Evolutionary conservation across 768 basidiomycete species (phyloP).

Genomic region (Sarcomyxa edulis): DNA sequence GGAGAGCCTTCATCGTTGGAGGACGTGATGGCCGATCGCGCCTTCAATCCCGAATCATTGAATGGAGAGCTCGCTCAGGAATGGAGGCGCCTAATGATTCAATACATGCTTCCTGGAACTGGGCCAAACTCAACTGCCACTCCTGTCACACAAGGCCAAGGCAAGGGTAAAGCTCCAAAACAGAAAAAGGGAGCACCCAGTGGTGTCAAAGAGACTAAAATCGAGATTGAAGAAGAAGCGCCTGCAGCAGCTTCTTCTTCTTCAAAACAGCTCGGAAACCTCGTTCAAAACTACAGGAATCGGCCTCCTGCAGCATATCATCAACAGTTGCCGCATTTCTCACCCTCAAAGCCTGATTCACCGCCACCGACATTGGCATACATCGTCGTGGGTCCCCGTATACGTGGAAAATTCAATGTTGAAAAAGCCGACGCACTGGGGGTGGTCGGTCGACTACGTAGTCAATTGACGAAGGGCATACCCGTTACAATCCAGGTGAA

Average conservation of each 20-base stretch:
- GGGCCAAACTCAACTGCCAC: constrained; percentile 14
- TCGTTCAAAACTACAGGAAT: too few species aligned
- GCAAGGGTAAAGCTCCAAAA: constrained; percentile 9
- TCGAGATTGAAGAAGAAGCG: too few species aligned
- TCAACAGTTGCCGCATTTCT: constrained; percentile 31
- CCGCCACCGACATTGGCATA: constrained; percentile 37
- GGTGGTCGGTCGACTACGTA: constrained; percentile 57
- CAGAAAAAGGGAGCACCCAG: constrained; percentile 7
- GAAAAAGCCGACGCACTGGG: constrained; percentile 59
- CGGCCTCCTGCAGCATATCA: constrained; percentile 26
- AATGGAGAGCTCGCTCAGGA: constrained; percentile 41
- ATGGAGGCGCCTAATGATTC: constrained; percentile 48
- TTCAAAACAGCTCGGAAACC: not conserved
- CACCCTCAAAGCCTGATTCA: constrained; percentile 10
- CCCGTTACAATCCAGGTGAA: constrained; percentile 50
- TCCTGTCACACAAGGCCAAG: constrained; percentile 6
- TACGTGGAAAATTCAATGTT: constrained; percentile 69
- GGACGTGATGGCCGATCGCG: constrained; percentile 13
- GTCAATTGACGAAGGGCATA: constrained; percentile 58
- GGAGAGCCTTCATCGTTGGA: constrained; percentile 14
- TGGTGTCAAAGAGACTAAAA: constrained; percentile 5
- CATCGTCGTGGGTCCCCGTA: constrained; percentile 44
- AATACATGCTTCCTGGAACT: constrained; percentile 58
- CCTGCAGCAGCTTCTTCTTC: not conserved
- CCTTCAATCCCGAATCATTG: constrained; percentile 30